phyloP scores from a whole-genome alignment of 2,329 filamentous ascomycete genomes.

The Aspergillus cejpii region DNA sequence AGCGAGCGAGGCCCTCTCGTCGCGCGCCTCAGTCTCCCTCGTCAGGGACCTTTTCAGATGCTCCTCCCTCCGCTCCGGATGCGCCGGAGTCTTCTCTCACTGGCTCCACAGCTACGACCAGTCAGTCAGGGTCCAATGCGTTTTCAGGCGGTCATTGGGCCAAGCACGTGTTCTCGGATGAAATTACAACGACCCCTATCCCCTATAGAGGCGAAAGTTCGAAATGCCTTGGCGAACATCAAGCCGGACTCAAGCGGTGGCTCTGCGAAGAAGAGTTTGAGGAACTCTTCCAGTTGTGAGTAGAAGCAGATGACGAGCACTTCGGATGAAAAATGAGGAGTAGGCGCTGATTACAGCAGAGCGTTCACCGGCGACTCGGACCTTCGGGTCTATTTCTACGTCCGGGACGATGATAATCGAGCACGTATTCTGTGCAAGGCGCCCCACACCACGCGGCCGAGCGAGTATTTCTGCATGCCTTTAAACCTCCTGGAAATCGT shows the following conservation, averaged over 20 bases:
- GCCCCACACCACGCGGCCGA: constrained; percentile 35
- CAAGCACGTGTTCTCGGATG: constrained; percentile 32
- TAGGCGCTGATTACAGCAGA: constrained; percentile 21
- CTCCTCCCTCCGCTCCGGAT: constrained; percentile 28
- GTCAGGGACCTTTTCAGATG: constrained; percentile 26
- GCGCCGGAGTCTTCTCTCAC: constrained; percentile 32
- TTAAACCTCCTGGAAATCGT: constrained; percentile 42
- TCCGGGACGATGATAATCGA: constrained; percentile 46
- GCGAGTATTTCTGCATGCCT: constrained; percentile 46
- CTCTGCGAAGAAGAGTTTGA: constrained; percentile 33
- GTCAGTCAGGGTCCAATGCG: constrained; percentile 25
- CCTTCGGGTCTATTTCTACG: constrained; percentile 47
- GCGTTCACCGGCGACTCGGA: constrained; percentile 44
- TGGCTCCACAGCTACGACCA: constrained; percentile 28
- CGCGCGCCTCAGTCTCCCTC: constrained; percentile 25
- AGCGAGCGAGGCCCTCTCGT: constrained; percentile 27
- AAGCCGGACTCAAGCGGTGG: constrained; percentile 23
- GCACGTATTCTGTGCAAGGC: constrained; percentile 50
- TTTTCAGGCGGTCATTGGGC: constrained; percentile 38
- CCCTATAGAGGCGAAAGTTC: constrained; percentile 26
- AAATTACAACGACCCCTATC: constrained; percentile 26
- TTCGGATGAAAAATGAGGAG: too few relatives aligned
- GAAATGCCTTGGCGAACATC: constrained; percentile 30
- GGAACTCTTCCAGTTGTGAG: constrained; percentile 37
- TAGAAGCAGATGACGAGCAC: constrained; percentile 7